Evolutionary conservation across 352 stramenopile genomes (phyloP), one percentile per base, ranked within the genome.

Genomic region (Phytophthora podocarpi): DNA sequence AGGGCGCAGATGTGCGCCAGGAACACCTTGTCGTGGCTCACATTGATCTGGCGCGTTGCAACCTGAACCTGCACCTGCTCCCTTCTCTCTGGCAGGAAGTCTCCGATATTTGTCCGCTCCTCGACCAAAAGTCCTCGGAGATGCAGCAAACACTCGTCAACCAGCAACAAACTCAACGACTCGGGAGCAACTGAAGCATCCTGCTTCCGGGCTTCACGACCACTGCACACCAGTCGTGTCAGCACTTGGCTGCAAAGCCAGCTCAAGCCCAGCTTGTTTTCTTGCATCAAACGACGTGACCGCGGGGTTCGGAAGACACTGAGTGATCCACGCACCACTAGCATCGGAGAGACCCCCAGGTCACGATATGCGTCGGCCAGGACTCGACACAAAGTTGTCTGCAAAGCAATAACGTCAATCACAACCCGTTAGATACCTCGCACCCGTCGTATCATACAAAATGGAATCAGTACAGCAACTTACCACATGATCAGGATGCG

Each of bases 1-100:
- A 89, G 67, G 4, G 67, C 62, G 30, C 64, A 77, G 2, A 76
- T 61, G n/a, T 87, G 74, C 2, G 58, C 54, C 20, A 89, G 36
- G 36, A 85, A 78, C 7, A 46, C 57, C 20, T 73, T 78, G 39
- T 86, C 74, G 28, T 78, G 53, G 23, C 59, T 83, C 13, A 72
- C 34, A 0, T 31, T 53, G 43, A 12, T 52, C 16, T 51, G 31
- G n/a, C 30, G 51, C 3, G 39, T 47, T 16, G 27, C 11, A 28
- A 56, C 21, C 23, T 37, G 45, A 28, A 56, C 21, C 23, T 37
- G 45, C 10, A 51, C 12, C 16, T 68, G 56, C n/a, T 15, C 9
- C 8, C 24, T 61, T 21, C 9, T 59, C 3, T 34, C 31, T 3
- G 61, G 28, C 9, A 67, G 31, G 34, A 26, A 43, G 10, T 59